Conservation (phyloP, 2,329 filamentous ascomycete species). For the Pseudocercospora fijiensis region DNA sequence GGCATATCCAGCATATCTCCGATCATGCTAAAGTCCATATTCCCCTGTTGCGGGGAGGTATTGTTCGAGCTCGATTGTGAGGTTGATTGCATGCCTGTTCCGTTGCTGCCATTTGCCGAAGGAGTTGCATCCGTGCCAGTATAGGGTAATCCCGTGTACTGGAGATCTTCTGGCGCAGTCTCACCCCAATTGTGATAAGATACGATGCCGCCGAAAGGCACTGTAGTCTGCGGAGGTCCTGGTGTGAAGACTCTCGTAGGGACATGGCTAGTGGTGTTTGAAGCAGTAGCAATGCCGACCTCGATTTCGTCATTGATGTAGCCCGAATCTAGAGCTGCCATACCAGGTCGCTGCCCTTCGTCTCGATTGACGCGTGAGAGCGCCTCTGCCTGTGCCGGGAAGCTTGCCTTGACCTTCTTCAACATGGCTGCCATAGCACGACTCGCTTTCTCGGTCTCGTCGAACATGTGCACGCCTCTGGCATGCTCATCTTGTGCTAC, state of each 20-base stretch:
- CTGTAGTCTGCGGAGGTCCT: not conserved
- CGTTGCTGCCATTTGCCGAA: not conserved
- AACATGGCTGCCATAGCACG: constrained; percentile 38
- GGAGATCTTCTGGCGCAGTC: constrained; percentile 13
- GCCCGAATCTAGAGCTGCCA: not conserved
- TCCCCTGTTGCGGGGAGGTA: constrained; percentile 1
- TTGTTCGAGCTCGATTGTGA: constrained; percentile 15
- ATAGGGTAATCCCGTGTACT: not conserved
- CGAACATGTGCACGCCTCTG: constrained; percentile 27
- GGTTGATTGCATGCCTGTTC: not conserved
- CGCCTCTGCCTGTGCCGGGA: constrained; percentile 21
- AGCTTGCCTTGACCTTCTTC: constrained; percentile 32
- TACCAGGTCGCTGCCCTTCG: not conserved
- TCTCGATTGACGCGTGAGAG: constrained; percentile 10
- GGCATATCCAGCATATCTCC: constrained; percentile 36
- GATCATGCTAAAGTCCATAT: constrained; percentile 32
- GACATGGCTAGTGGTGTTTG: not conserved
- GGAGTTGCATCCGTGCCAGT: not conserved
- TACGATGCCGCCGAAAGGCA: constrained; percentile 20
- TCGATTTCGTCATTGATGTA: constrained; percentile 6
- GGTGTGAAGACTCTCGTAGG: not conserved
- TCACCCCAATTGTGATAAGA: constrained; percentile 24
- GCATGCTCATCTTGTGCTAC: constrained; percentile 13
- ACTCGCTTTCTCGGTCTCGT: constrained; percentile 36
- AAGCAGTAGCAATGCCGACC: not conserved